phyloP scores from a whole-genome alignment of 495 filamentous ascomycete species.

The Tuber indicum region DNA sequence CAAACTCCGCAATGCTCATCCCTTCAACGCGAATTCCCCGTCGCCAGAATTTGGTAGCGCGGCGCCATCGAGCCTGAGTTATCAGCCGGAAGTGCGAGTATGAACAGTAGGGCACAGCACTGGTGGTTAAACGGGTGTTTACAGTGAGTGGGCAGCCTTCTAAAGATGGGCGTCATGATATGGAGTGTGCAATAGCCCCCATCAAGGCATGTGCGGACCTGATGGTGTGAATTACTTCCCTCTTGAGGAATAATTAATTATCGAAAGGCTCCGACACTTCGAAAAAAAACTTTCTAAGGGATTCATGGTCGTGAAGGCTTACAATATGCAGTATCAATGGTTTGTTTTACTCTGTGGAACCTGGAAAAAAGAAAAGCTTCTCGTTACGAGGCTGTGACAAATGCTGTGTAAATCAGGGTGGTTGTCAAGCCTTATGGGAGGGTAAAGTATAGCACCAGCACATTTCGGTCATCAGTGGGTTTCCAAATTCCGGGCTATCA shows the following conservation, averaged over 20 bases:
- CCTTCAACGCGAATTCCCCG: neutral
- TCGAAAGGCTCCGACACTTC: neutral
- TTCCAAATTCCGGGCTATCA: neutral
- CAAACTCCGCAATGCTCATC: neutral
- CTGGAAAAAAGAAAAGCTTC: neutral
- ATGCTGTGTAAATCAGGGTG: neutral
- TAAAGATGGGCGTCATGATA: neutral
- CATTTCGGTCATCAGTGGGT: neutral
- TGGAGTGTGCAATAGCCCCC: neutral
- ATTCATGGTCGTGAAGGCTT: neutral
- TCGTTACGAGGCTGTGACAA: neutral
- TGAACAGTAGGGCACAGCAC: neutral
- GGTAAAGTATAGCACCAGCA: neutral
- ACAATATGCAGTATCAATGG: neutral
- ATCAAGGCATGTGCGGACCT: neutral
- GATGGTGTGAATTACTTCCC: neutral
- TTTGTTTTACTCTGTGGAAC: neutral
- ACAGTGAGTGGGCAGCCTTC: neutral
- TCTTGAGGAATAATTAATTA: neutral
- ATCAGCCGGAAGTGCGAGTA: neutral
- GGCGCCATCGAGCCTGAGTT: neutral
- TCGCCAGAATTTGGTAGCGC: neutral
- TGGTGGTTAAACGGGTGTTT: neutral
- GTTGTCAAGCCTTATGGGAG: neutral
- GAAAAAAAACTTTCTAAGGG: neutral